Percentiles rank a stretch among this genome's conserved stretches.
These are phyloP conservation scores for Liriodendron chinense DNA, from an alignment of 164 flowering plant species.

Conservation along the genomic window DNA sequence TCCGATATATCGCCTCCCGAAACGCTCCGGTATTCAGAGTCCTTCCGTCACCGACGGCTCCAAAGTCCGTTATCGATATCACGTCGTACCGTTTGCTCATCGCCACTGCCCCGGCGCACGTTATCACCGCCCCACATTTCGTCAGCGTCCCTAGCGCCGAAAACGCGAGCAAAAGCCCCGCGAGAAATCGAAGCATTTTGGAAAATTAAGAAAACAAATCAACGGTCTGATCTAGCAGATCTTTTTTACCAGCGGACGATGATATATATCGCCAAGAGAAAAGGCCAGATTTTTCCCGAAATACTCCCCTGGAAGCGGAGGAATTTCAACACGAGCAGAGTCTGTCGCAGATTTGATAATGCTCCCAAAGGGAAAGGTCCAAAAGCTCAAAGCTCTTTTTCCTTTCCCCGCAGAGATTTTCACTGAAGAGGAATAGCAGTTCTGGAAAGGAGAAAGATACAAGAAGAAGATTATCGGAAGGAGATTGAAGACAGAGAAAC, in stretches of 20 bases:
- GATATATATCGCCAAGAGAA: not conserved
- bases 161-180: constrained; percentile 8
- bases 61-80: constrained; percentile 80
- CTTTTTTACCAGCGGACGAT: not conserved
- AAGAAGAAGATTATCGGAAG: constrained; percentile 1
- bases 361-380: constrained; percentile 12
- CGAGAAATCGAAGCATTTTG: constrained; percentile 15
- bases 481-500: constrained; percentile 1
- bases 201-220: no score
- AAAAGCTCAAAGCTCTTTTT: constrained; percentile 10
- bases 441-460: constrained; percentile 15
- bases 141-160: constrained; percentile 6
- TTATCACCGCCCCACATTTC: constrained; percentile 19
- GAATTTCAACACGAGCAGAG: not conserved
- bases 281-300: not conserved
- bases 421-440: not conserved
- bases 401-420: not conserved
- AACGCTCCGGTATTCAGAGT: constrained; percentile 91
- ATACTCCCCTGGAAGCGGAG: not conserved
- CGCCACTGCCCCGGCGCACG: constrained; percentile 80
- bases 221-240: not conserved
- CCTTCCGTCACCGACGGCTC: constrained; percentile 84
- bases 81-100: constrained; percentile 55
- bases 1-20: constrained; percentile 70
- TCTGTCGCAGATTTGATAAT: not conserved